Percentiles rank a stretch among this genome's conserved stretches.
phyloP scores from a whole-genome alignment of 371 early-diverging fungal species.

The Lichtheimia ornata region DNA sequence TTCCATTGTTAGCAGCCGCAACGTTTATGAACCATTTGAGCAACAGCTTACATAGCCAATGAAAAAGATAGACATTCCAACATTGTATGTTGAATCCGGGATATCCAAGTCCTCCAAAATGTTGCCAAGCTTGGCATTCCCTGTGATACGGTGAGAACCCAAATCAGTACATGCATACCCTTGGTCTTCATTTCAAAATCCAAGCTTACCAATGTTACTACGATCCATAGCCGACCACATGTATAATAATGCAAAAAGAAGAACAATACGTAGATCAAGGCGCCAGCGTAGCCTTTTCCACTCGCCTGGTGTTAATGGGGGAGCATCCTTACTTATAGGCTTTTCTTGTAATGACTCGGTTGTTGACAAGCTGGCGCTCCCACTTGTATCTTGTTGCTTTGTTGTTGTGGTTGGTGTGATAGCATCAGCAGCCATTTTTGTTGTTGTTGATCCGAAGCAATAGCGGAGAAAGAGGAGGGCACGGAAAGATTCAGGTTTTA shows the following conservation, averaged over 20 bases:
- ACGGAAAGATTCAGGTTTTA: too few relatives aligned
- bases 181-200: too few relatives aligned
- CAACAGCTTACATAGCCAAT: conserved; percentile 50
- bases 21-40: too few relatives aligned
- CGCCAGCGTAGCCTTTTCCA: conserved; percentile 15
- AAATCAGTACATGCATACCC: too few relatives aligned
- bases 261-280: conserved; percentile 20
- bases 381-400: too few relatives aligned
- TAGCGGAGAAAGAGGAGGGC: too few relatives aligned
- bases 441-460: too few relatives aligned
- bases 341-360: background rate
- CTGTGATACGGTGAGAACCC: conserved; percentile 8
- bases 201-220: conserved; percentile 43
- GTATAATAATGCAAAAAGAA: conserved; percentile 45
- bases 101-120: conserved; percentile 42
- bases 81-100: conserved; percentile 50
- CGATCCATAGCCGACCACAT: conserved; percentile 55
- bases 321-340: background rate
- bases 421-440: too few relatives aligned
- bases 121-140: conserved; percentile 61
- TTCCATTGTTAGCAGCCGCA: background rate
- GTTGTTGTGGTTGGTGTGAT: too few relatives aligned
- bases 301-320: background rate
- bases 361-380: too few relatives aligned
- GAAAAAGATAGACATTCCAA: conserved; percentile 64